Conservation (phyloP, 176 grass and related monocot genomes). For the Paspalum notatum region DNA sequence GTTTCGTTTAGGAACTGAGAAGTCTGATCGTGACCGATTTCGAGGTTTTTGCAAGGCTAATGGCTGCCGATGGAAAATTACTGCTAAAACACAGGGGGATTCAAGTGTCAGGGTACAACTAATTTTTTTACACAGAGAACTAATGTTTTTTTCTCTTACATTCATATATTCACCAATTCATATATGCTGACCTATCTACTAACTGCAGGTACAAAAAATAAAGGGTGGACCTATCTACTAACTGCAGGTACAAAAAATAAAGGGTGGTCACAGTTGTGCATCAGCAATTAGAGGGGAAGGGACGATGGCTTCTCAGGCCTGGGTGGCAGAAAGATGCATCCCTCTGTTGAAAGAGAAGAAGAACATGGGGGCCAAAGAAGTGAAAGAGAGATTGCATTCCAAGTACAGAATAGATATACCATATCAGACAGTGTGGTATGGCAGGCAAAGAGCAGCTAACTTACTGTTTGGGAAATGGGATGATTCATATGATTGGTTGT, state of each 20-base stretch:
- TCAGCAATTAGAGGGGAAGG: no score
- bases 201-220: no score
- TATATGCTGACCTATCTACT: no score
- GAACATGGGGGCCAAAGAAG: background rate
- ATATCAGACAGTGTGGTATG: background rate
- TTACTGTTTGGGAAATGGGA: background rate
- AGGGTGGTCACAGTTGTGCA: no score
- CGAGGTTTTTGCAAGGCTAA: no score
- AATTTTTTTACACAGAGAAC: accelerated
- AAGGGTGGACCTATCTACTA: no score
- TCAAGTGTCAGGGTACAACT: background rate
- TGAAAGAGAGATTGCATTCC: no score
- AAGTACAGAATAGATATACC: background rate
- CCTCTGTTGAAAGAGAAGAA: no score
- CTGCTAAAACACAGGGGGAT: background rate
- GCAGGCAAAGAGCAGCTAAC: background rate
- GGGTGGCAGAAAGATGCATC: no score
- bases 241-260: no score
- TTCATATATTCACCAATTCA: no score
- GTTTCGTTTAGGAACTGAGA: background rate
- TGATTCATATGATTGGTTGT: background rate
- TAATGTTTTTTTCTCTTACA: no score
- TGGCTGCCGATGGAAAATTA: background rate
- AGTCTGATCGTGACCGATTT: background rate
- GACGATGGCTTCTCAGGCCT: background rate